Evolutionary conservation across 192 early-diverging fungal genomes (phyloP), one percentile per base, ranked within the genome.

Genomic region (Pilobolus umbonatus): DNA sequence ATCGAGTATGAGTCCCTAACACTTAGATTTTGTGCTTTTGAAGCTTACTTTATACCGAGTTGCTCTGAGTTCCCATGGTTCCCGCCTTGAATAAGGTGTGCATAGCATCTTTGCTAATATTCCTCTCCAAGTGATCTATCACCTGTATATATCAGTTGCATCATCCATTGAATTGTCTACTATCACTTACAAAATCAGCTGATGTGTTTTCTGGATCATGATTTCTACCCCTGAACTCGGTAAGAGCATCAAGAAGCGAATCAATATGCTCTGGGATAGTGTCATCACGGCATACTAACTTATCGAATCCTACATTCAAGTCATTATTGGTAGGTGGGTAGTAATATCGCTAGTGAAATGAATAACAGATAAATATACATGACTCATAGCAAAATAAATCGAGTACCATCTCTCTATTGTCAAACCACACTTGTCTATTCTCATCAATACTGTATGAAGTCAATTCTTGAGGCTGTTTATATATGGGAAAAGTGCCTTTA

Each of bases 41-140:
- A 30, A 19, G 11, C 53, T 55, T 43, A 84, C 84, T 19, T 89
- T 80, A 67, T 75, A 79, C 24, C 79, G 72, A 0, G 90, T 91
- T 0, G 85, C 89, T 12, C 90, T 78, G 25, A 98, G 78, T 42
- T 88, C 82, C 88, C 91, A 98, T 4, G 80, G 67, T 29, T 96
- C 96, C 21, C 80, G 80, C 25, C 63, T 36, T 12, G 77, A 62
- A 61, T 89, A 95, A 14, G 96, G 94, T 1, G 91, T 88, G 47
- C 75, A 79, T 55, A 93, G 69, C 10, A 95, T 78, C 51, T 88
- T 87, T n/a, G 93, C 94, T 46, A 98, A 78, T 45, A 96, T 89
- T 10, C 95, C 95, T 31, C 95, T 74, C 77, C 88, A 92, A 66
- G 86, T 81, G n/a, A 90, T 62, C 74, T 74, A 65, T 11, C 42